These are phyloP conservation scores for Scheffersomyces quercinus DNA, from an alignment of 1,139 yeast genomes.

Conservation along the genomic window DNA sequence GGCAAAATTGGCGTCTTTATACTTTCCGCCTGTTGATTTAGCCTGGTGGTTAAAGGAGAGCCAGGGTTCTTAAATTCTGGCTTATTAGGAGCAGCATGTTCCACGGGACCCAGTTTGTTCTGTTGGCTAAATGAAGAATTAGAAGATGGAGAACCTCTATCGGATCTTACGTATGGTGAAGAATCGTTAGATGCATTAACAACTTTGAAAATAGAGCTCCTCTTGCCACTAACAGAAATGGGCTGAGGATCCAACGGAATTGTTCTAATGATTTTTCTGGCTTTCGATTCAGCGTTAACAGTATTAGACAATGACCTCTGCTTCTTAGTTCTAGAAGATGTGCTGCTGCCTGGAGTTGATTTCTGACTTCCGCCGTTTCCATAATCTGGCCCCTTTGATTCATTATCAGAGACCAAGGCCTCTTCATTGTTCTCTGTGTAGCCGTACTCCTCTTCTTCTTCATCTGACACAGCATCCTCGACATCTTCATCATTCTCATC, in stretches of 20 bases:
- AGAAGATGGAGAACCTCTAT: slow-evolving; percentile 8
- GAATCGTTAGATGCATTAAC: slow-evolving; percentile 35
- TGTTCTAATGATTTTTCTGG: slow-evolving; percentile 70
- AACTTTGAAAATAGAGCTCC: slow-evolving; percentile 43
- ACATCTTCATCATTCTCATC: slow-evolving; percentile 12
- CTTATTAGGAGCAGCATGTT: not conserved
- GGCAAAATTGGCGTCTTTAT: not conserved
- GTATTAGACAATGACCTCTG: slow-evolving; percentile 54
- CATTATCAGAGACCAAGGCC: slow-evolving; percentile 30
- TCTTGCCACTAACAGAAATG: slow-evolving; percentile 42
- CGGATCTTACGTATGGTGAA: slow-evolving; percentile 21
- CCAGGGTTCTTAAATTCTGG: not conserved
- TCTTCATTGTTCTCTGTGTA: slow-evolving; percentile 18
- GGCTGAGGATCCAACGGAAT: slow-evolving; percentile 85
- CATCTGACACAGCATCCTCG: slow-evolving; percentile 15
- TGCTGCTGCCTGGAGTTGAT: slow-evolving; percentile 41
- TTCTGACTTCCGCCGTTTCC: slow-evolving; percentile 23
- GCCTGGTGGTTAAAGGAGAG: not conserved
- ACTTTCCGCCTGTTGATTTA: not conserved
- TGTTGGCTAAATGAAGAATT: not conserved
- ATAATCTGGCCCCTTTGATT: slow-evolving; percentile 15
- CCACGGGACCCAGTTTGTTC: not conserved
- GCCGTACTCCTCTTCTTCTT: slow-evolving; percentile 18
- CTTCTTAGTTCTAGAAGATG: slow-evolving; percentile 34
- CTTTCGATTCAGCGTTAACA: slow-evolving; percentile 65